Conservation (phyloP, 31 red algal genomes). For the Endocladia muricata region DNA sequence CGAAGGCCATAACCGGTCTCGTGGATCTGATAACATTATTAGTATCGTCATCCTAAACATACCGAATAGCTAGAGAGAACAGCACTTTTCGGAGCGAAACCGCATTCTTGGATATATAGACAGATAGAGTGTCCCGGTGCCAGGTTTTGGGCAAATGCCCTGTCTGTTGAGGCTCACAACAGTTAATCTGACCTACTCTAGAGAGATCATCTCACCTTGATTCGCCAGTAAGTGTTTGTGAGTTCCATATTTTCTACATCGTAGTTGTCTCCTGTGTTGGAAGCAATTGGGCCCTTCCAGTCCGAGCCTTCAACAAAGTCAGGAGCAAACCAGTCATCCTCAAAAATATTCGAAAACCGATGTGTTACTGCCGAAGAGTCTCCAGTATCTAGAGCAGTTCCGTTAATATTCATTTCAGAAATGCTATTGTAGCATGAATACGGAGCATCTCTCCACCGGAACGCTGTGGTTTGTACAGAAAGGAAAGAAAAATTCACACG, state of each 20-base stretch:
- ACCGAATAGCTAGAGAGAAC: too few species aligned
- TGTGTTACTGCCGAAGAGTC: slow-evolving; percentile 32
- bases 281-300: slow-evolving; percentile 22
- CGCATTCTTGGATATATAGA: too few species aligned
- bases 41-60: too few species aligned
- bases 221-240: slow-evolving; percentile 63
- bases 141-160: too few species aligned
- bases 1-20: too few species aligned
- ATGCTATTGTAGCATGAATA: slow-evolving; percentile 65
- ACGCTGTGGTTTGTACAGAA: slow-evolving; percentile 10
- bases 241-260: slow-evolving; percentile 29
- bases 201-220: slow-evolving; percentile 41
- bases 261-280: slow-evolving; percentile 33
- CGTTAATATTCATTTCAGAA: slow-evolving; percentile 51
- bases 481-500: not conserved
- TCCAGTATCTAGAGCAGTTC: slow-evolving; percentile 36
- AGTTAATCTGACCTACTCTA: too few species aligned
- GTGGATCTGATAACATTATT: too few species aligned
- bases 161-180: too few species aligned
- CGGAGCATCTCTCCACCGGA: slow-evolving; percentile 49
- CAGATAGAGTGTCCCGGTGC: too few species aligned
- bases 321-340: slow-evolving; percentile 52
- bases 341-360: slow-evolving; percentile 63
- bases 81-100: too few species aligned
- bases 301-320: slow-evolving; percentile 61